Percentiles rank a stretch among this genome's conserved stretches.
phyloP scores from a whole-genome alignment of 2,329 filamentous ascomycete genomes.

The Ceratocystis papillata region DNA sequence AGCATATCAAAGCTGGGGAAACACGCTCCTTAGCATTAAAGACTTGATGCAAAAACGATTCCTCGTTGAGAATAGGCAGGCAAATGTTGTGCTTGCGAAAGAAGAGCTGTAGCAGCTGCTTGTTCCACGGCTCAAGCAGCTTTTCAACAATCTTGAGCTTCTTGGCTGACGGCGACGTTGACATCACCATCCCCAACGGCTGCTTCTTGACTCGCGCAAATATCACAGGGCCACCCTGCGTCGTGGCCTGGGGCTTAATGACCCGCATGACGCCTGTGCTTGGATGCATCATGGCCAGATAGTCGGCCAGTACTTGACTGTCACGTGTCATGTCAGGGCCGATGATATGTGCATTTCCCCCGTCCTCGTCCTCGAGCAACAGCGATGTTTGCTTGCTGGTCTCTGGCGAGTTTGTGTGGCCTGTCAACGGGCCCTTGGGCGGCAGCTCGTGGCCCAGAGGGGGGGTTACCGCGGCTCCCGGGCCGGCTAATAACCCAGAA shows the following conservation, averaged over 20 bases:
- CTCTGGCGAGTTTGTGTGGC: slow-evolving; percentile 14
- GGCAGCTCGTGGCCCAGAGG: slow-evolving; percentile 18
- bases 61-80: slow-evolving; percentile 50
- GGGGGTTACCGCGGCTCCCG: slow-evolving; percentile 15
- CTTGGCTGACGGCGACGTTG: slow-evolving; percentile 33
- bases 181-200: slow-evolving; percentile 36
- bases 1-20: slow-evolving; percentile 46
- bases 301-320: slow-evolving; percentile 50
- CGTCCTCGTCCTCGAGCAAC: slow-evolving; percentile 31
- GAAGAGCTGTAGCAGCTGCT: slow-evolving; percentile 44
- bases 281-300: slow-evolving; percentile 35
- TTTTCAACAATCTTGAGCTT: slow-evolving; percentile 49
- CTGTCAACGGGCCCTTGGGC: slow-evolving; percentile 17
- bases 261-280: slow-evolving; percentile 30
- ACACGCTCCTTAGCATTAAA: slow-evolving; percentile 37
- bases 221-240: slow-evolving; percentile 34
- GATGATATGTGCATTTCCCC: slow-evolving; percentile 44
- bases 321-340: slow-evolving; percentile 50
- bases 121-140: slow-evolving; percentile 44
- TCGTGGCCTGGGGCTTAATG: slow-evolving; percentile 30
- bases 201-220: slow-evolving; percentile 40
- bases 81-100: slow-evolving; percentile 47
- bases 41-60: slow-evolving; percentile 42
- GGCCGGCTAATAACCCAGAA: neutral
- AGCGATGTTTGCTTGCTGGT: slow-evolving; percentile 27